A percentile compares a stretch with the other conserved stretches of the same genome.
Conservation (phyloP, 2,329 filamentous ascomycete species). For the Macroventuria anomochaeta region DNA sequence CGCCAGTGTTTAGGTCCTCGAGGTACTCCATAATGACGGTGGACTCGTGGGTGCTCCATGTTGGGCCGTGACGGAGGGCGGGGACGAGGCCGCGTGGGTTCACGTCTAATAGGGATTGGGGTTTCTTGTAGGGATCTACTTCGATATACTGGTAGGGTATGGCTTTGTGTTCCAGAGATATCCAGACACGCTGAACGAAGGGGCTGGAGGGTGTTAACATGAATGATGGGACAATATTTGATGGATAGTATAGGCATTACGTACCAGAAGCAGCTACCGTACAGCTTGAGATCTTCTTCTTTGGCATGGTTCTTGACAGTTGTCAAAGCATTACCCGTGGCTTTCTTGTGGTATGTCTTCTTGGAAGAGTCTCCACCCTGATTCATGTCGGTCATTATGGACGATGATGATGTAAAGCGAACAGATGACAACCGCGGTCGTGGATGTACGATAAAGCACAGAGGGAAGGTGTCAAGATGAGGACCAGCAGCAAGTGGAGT, state of each 20-base stretch:
- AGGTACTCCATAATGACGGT: constrained; percentile 87
- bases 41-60: constrained; percentile 84
- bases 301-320: constrained; percentile 75
- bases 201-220: constrained; percentile 59
- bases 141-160: constrained; percentile 86
- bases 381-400: constrained; percentile 57
- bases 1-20: constrained; percentile 71
- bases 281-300: constrained; percentile 76
- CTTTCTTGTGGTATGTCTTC: constrained; percentile 74
- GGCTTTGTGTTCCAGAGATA: constrained; percentile 80
- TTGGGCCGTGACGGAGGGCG: constrained; percentile 72
- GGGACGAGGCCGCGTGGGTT: constrained; percentile 80
- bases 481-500: not conserved
- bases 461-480: not conserved
- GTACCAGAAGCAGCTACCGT: constrained; percentile 84
- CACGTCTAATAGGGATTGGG: constrained; percentile 72
- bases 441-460: not conserved
- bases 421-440: not conserved
- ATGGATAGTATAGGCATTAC: constrained; percentile 23
- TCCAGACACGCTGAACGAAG: constrained; percentile 89
- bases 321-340: constrained; percentile 71
- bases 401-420: constrained; percentile 10
- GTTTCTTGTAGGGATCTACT: constrained; percentile 79
- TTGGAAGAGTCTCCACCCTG: constrained; percentile 57
- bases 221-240: constrained; percentile 14